phyloP scores from a whole-genome alignment of 2,329 filamentous ascomycete species.

The Claviceps maximensis region DNA sequence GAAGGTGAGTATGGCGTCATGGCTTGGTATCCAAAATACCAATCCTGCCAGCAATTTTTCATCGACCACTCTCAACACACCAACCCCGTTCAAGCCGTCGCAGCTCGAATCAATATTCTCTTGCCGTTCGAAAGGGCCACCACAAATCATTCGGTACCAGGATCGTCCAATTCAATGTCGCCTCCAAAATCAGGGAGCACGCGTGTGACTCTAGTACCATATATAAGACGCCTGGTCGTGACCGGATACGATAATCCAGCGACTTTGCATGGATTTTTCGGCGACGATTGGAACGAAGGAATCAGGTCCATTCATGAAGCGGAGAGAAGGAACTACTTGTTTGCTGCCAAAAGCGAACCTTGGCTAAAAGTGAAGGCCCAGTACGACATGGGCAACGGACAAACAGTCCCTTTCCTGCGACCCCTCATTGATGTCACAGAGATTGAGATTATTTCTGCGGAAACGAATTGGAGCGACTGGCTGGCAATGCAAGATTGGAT shows the following conservation, averaged over 20 bases:
- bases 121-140: conserved; percentile 65
- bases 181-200: conserved; percentile 8
- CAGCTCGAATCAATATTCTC: conserved; percentile 82
- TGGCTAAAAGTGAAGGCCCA: conserved; percentile 83
- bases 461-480: conserved; percentile 87
- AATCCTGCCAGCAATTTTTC: conserved; percentile 83
- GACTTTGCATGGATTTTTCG: conserved; percentile 91
- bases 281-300: conserved; percentile 77
- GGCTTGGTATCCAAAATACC: conserved; percentile 84
- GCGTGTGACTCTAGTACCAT: conserved; percentile 51
- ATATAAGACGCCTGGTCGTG: conserved; percentile 77
- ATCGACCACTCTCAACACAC: conserved; percentile 82
- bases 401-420: conserved; percentile 76
- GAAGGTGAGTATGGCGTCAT: conserved; percentile 60
- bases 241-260: conserved; percentile 81
- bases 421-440: conserved; percentile 67
- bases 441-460: conserved; percentile 69
- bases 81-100: conserved; percentile 70
- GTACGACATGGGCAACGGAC: conserved; percentile 76
- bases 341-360: conserved; percentile 81
- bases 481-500: conserved; percentile 97
- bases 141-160: conserved; percentile 12
- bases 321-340: conserved; percentile 87
- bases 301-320: conserved; percentile 74
- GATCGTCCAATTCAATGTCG: neutral